phyloP scores from a whole-genome alignment of 805 yeast genomes.

The Lipomyces spencermartinsiae region DNA sequence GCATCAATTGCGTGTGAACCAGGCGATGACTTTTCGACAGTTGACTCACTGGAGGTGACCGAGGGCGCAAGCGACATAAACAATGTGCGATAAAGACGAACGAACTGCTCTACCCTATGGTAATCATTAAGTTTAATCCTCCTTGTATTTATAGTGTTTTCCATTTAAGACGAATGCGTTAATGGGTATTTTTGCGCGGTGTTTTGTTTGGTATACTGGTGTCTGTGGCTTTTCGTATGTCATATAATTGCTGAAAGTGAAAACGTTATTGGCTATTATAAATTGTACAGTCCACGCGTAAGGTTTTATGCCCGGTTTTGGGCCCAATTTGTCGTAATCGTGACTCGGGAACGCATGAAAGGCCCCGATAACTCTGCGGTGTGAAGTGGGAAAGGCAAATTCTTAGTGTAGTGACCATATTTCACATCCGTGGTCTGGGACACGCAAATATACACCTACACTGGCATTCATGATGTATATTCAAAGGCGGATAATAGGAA shows the following conservation, averaged over 20 bases:
- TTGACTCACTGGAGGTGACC: neutral
- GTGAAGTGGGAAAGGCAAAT: neutral
- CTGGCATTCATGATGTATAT: neutral
- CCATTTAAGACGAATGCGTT: neutral
- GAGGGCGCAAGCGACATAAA: neutral
- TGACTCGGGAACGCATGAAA: neutral
- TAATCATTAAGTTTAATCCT: neutral
- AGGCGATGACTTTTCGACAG: constrained; percentile 8
- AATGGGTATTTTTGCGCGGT: neutral
- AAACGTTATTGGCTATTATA: neutral
- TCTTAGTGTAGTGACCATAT: too few species aligned
- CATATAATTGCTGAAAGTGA: neutral
- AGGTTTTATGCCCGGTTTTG: neutral
- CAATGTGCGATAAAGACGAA: neutral
- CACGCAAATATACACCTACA: neutral
- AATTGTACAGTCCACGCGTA: neutral
- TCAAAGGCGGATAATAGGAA: neutral
- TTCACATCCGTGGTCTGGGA: neutral
- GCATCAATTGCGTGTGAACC: constrained; percentile 13
- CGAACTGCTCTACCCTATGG: neutral
- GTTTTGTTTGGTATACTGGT: neutral
- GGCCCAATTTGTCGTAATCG: neutral
- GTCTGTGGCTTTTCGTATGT: neutral
- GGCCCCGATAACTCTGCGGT: neutral
- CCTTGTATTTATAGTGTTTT: constrained; percentile 1